Evolutionary conservation across 2,329 filamentous ascomycete species (phyloP), one percentile per base, ranked within the genome.

Genomic region (Leptographium procerum): DNA sequence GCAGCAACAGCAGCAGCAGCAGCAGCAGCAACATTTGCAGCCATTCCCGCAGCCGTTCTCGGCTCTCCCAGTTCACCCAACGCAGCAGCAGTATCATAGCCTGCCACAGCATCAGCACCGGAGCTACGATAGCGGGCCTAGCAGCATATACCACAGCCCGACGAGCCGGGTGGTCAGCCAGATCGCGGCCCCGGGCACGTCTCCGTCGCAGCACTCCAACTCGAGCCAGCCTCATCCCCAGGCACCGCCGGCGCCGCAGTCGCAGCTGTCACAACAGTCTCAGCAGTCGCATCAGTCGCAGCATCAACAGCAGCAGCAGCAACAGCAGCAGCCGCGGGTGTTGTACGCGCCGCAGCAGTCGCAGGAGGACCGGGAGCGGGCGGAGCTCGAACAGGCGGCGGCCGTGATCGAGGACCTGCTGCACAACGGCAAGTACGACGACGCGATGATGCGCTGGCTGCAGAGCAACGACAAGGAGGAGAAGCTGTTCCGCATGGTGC

Each of bases 391-490:
- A 47, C 73, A 76, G 55, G 71, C 77, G 56, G 77, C 86, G 26
- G 76, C 81, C 22, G 73, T 77, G 28, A 84, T 92, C 60, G 82
- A 84, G 55, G 71, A 75, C 54, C 72, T 84, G 50, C 83, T 94
- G 71, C 75, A 78, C 40, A 76, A 80, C 33, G 81, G 81, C 26
- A 78, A 81, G 40, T 78, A 80, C 58, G 84, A 87, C 65, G 78
- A 81, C 57, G 85, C 82, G 48, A 77, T 85, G 67, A 77, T 87
- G 59, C 79, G 80, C 61, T 87, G 84, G 84, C 79, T 87, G 58
- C 84, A 88, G 69, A 64, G 79, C 63, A 79, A 77, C 19, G 77
- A 80, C 36, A 66, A 68, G 53, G 79, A 84, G 67, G 77, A 84
- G 60, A 80, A 84, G 61, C 79, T 87, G 56, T 88, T 86, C 69